Conservation (phyloP, 257 asterid species). For the Fraxinus excelsior region DNA sequence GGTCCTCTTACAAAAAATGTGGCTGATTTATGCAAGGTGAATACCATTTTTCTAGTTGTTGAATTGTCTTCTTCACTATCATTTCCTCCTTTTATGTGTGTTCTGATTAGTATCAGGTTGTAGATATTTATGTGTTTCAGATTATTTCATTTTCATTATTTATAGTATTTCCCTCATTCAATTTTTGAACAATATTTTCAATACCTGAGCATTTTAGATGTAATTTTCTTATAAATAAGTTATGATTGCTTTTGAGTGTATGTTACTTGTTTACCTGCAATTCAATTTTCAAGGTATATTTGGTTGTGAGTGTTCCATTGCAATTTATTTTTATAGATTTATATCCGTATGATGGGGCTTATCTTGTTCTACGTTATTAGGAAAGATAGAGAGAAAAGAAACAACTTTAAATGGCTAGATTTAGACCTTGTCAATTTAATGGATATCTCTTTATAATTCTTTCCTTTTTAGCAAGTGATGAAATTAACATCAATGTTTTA, state of each 20-base stretch:
- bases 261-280: not conserved
- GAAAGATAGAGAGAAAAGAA: constrained; percentile 6
- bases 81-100: not conserved
- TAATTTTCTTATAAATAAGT: not conserved
- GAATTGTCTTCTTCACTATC: not conserved
- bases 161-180: not conserved
- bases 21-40: constrained; percentile 82
- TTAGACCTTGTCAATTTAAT: not conserved
- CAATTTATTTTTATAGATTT: not conserved
- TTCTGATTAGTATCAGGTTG: constrained; percentile 1
- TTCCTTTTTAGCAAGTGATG: constrained; percentile 19
- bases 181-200: not conserved
- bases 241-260: not conserved
- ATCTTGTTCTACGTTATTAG: not conserved
- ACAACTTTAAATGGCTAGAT: constrained; percentile 7
- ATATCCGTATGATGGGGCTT: not conserved
- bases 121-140: not conserved
- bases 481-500: constrained; percentile 11
- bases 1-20: constrained; percentile 60
- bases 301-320: not conserved
- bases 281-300: not conserved
- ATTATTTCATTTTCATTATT: not conserved
- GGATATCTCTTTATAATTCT: constrained; percentile 12
- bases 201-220: not conserved
- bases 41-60: not conserved